Base-by-base conservation (phyloP, 164 flowering plant genomes). In the Umbellularia californica region DNA sequence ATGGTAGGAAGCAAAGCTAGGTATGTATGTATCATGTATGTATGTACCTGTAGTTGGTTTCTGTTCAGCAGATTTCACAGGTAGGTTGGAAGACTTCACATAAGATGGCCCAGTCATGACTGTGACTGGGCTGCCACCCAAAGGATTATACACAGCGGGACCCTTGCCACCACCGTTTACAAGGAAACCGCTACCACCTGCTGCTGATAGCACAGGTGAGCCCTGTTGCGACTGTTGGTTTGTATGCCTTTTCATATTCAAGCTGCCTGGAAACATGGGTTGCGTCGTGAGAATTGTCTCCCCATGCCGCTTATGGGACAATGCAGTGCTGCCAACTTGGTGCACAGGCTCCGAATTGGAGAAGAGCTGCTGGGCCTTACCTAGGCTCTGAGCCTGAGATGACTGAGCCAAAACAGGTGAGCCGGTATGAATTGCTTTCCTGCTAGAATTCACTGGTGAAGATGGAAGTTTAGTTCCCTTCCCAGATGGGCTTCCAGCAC, bases 91-190 rank as follows among this genome's bases (percentile, higher is more conserved):
- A 22, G 77, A 35, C 65, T 74, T 70, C 12, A 65, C 76, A 74
- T 68, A 74, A 52, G 77, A 68, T 55, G 77, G 67, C 5, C 64
- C 72, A 55, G 72, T 71, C 77, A 74, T 74, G 20, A 35, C 74
- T 5, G 77, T 66, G 27, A 74, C 62, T 1, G 72, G 41, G 20
- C 66, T 22, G 35, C 77, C 71, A 55, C 22, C 71, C 24, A 68
- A n/a, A 19, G 77, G 72, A 68, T 52, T 22, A 70, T 30, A 69
- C 1, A 69, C 72, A 17, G 33, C 10, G 14, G 67, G 22, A 69
- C 71, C 71, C 72, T 75, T 75, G 5, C 72, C 68, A 1, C 72
- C 68, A 41, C 24, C 52, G 35, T 71, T 51, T 3, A 35, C 74
- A 62, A 60, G 23, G 14, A 35, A 63, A 33, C 63, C 17, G 11